Conservation (phyloP, 371 early-diverging fungal genomes). For the Syncephalastrum sp. region DNA sequence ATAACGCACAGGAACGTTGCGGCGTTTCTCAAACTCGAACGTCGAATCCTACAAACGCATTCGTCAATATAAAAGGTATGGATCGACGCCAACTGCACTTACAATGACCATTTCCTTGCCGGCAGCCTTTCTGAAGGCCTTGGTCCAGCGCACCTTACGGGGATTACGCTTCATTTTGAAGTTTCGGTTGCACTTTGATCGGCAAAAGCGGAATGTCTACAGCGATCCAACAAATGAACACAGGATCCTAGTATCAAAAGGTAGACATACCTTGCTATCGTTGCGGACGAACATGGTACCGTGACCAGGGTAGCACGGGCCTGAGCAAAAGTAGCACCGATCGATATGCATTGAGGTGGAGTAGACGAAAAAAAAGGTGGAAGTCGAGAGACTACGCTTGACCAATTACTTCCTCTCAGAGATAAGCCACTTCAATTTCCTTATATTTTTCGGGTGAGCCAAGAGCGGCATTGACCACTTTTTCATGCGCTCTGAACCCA, state of each 20-base stretch:
- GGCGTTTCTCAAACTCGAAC: slow-evolving; percentile 97
- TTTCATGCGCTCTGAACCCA: no score
- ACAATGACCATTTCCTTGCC: slow-evolving; percentile 99
- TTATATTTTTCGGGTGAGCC: no score
- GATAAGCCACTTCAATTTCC: no score
- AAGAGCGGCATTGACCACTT: no score
- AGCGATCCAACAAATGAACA: background rate
- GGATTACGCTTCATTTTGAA: slow-evolving; percentile 99
- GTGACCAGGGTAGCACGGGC: slow-evolving; percentile 98
- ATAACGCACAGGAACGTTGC: slow-evolving; percentile 96
- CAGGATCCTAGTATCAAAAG: background rate
- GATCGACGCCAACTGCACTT: slow-evolving; percentile 22
- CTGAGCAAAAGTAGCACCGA: slow-evolving; percentile 99
- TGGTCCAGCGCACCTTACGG: slow-evolving; percentile 99
- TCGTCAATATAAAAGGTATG: background rate
- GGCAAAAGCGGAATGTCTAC: slow-evolving; percentile 95
- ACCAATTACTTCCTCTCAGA: no score
- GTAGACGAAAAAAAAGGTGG: no score
- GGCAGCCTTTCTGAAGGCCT: slow-evolving; percentile 96
- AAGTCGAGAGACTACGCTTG: no score
- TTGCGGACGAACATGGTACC: slow-evolving; percentile 98
- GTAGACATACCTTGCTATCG: slow-evolving; percentile 82
- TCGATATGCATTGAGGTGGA: slow-evolving; percentile 86
- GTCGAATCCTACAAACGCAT: slow-evolving; percentile 74
- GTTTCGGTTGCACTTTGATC: slow-evolving; percentile 99